Percentiles rank a stretch among this genome's conserved stretches.
Conservation (phyloP, 345 rosid genomes). For the Aquilaria malaccensis region DNA sequence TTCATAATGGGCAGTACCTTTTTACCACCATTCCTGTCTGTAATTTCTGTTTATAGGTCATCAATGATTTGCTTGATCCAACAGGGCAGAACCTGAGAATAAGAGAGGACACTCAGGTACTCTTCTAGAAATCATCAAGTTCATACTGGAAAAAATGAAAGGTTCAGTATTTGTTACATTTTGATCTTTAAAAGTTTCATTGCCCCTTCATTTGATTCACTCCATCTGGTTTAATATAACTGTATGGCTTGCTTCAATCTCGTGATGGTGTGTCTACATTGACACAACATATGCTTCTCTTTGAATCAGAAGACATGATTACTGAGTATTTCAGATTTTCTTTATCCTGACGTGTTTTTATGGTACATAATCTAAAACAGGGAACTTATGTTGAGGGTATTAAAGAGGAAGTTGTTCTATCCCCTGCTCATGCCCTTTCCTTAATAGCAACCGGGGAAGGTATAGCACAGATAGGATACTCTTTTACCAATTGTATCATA, state of each 20-base stretch:
- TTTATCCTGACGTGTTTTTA: constrained; percentile 10
- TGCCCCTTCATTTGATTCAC: constrained; percentile 13
- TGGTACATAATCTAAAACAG: constrained; percentile 28
- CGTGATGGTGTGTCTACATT: background rate
- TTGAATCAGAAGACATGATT: background rate
- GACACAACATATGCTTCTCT: background rate
- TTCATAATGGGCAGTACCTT: background rate
- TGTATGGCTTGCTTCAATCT: background rate
- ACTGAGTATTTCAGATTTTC: constrained; percentile 4
- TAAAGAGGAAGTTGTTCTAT: constrained; percentile 93
- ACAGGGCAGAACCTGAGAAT: constrained; percentile 83
- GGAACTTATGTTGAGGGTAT: constrained; percentile 88
- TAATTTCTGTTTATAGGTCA: constrained; percentile 42
- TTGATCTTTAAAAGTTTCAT: background rate
- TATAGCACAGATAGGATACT: constrained; percentile 13
- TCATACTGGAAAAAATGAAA: too few species aligned
- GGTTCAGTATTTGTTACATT: background rate
- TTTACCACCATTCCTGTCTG: constrained; percentile 1
- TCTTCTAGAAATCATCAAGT: background rate
- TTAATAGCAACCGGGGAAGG: constrained; percentile 98
- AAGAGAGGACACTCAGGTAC: constrained; percentile 93
- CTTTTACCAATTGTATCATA: background rate
- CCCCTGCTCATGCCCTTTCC: constrained; percentile 97
- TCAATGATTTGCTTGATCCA: constrained; percentile 89
- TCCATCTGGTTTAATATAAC: background rate